Evolutionary conservation across 2,329 filamentous ascomycete species (phyloP).

Genomic region (Fusarium fracticaudum): DNA sequence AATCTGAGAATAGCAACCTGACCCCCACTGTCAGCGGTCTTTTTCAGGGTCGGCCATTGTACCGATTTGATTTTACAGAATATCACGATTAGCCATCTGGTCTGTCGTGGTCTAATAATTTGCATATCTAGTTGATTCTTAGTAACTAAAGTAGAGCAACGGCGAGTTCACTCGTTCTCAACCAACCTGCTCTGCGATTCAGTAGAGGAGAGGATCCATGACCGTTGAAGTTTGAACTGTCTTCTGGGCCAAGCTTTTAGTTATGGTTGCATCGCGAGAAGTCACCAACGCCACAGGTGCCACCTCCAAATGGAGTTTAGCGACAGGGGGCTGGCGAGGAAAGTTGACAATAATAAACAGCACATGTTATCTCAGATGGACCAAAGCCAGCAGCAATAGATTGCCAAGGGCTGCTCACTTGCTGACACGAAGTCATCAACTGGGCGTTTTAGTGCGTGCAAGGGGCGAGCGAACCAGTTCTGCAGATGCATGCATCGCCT

Average conservation of each 20-base stretch:
- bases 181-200: background rate
- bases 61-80: background rate
- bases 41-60: background rate
- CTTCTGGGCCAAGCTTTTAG: constrained; percentile 15
- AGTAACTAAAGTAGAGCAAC: constrained; percentile 34
- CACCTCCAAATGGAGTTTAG: constrained; percentile 16
- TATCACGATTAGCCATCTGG: background rate
- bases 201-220: background rate
- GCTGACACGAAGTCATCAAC: constrained; percentile 37
- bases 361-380: constrained; percentile 5
- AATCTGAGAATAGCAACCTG: constrained; percentile 11
- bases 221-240: constrained; percentile 8
- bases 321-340: constrained; percentile 17
- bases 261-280: constrained; percentile 1
- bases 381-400: constrained; percentile 22
- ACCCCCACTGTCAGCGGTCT: constrained; percentile 15
- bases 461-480: constrained; percentile 24
- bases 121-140: constrained; percentile 12
- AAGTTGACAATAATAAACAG: constrained; percentile 36
- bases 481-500: constrained; percentile 12
- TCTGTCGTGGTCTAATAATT: constrained; percentile 15
- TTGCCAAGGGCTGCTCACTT: constrained; percentile 32
- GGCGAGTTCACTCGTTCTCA: constrained; percentile 3
- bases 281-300: constrained; percentile 19
- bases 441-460: constrained; percentile 18